phyloP scores from a whole-genome alignment of 2,329 filamentous ascomycete species.

The Alternaria hordeiaustralica region DNA sequence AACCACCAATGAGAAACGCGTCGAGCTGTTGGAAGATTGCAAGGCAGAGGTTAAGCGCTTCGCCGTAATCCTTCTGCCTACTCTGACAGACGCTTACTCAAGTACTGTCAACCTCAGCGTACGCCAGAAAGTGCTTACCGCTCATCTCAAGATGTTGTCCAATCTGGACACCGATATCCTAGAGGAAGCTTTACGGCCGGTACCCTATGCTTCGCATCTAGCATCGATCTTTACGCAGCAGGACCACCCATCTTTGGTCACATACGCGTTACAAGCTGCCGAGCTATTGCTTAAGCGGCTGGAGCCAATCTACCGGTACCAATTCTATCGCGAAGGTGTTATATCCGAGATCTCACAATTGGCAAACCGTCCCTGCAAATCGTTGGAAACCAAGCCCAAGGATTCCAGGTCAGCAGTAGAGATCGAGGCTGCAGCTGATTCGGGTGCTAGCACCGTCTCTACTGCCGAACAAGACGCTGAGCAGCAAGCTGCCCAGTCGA shows the following conservation, averaged over 20 bases:
- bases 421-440: slow-evolving; percentile 31
- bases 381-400: slow-evolving; percentile 36
- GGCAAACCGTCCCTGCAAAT: slow-evolving; percentile 58
- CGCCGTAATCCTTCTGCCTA: slow-evolving; percentile 90
- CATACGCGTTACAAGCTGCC: slow-evolving; percentile 85
- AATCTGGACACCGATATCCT: slow-evolving; percentile 88
- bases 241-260: slow-evolving; percentile 86
- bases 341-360: slow-evolving; percentile 89
- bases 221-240: slow-evolving; percentile 95
- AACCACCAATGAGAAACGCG: slow-evolving; percentile 75
- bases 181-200: slow-evolving; percentile 81
- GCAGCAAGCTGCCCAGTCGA: slow-evolving; percentile 59
- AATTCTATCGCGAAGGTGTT: slow-evolving; percentile 96
- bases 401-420: slow-evolving; percentile 34
- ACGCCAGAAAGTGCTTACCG: slow-evolving; percentile 90
- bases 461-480: slow-evolving; percentile 45
- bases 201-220: slow-evolving; percentile 94
- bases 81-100: slow-evolving; percentile 93
- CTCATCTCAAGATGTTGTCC: slow-evolving; percentile 97
- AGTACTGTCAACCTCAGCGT: slow-evolving; percentile 96
- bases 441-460: slow-evolving; percentile 30
- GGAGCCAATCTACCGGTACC: slow-evolving; percentile 88
- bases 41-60: slow-evolving; percentile 88
- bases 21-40: slow-evolving; percentile 83
- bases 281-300: slow-evolving; percentile 85